Evolutionary conservation across 1,284 basidiomycete species (phyloP).

Genomic region (Porogramme epimiltina): DNA sequence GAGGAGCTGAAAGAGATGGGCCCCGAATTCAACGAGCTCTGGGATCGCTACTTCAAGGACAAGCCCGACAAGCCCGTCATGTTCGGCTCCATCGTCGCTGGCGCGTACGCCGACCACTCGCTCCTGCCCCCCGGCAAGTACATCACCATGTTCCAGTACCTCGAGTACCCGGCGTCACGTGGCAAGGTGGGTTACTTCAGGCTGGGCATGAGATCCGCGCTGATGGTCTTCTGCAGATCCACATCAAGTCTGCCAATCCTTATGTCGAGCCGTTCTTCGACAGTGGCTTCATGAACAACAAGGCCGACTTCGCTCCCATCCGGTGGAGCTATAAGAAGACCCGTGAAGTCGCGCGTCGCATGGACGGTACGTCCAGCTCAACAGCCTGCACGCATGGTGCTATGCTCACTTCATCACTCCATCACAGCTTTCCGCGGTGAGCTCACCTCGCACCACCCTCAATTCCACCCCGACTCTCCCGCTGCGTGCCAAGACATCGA

Average conservation of each 20-base stretch:
- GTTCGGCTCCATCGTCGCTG: conserved; percentile 69
- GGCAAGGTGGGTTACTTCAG: conserved; percentile 46
- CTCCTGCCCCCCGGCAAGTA: conserved; percentile 72
- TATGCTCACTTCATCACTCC: not conserved
- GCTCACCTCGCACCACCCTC: conserved; percentile 71
- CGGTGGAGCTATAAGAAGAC: conserved; percentile 79
- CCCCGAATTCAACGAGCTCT: conserved; percentile 70
- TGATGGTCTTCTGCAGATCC: conserved; percentile 44
- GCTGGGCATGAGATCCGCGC: not conserved
- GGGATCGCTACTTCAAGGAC: conserved; percentile 72
- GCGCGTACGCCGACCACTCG: conserved; percentile 70
- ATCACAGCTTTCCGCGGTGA: conserved; percentile 64
- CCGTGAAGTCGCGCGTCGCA: conserved; percentile 69
- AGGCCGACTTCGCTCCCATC: conserved; percentile 75
- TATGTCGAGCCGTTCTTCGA: conserved; percentile 69
- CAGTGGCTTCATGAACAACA: conserved; percentile 76
- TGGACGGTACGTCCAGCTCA: conserved; percentile 54
- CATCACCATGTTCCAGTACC: conserved; percentile 75
- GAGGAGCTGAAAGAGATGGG: conserved; percentile 75
- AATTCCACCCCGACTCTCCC: conserved; percentile 69
- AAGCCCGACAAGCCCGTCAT: conserved; percentile 79
- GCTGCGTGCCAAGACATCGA: conserved; percentile 65
- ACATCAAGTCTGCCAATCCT: conserved; percentile 60
- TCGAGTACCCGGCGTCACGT: conserved; percentile 69
- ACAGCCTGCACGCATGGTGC: too few species aligned